These are phyloP conservation scores for Cladophialophora immunda DNA, from an alignment of 2,329 filamentous ascomycete genomes.

Conservation along the genomic window DNA sequence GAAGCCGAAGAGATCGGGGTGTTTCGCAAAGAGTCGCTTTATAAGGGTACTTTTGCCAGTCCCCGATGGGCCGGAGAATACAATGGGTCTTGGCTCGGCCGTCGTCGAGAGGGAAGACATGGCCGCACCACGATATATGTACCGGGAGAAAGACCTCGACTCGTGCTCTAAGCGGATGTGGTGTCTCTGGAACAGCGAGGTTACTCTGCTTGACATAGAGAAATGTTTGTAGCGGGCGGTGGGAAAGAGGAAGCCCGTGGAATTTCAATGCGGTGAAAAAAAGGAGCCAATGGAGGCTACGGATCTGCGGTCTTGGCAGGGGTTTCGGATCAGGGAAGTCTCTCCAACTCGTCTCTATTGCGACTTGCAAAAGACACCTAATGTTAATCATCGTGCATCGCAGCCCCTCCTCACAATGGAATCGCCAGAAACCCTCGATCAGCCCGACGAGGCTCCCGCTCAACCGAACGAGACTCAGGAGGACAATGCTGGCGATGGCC, in stretches of 20 bases:
- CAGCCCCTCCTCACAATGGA: slow-evolving; percentile 17
- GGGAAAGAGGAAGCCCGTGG: not conserved
- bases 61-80: slow-evolving; percentile 53
- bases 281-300: slow-evolving; percentile 10
- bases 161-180: not conserved
- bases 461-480: slow-evolving; percentile 7
- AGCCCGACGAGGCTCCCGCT: slow-evolving; percentile 2
- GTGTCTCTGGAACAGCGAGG: not conserved
- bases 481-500: slow-evolving; percentile 3
- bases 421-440: not conserved
- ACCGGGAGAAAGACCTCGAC: not conserved
- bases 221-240: not conserved
- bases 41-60: slow-evolving; percentile 55
- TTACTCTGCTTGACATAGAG: slow-evolving; percentile 3
- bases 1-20: slow-evolving; percentile 54
- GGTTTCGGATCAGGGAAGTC: not conserved
- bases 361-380: slow-evolving; percentile 27
- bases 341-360: slow-evolving; percentile 26
- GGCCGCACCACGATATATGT: not conserved
- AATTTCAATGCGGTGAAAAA: slow-evolving; percentile 1
- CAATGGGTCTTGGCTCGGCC: slow-evolving; percentile 46
- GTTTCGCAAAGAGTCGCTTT: slow-evolving; percentile 52
- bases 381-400: slow-evolving; percentile 1
- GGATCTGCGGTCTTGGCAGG: slow-evolving; percentile 29
- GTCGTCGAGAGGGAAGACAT: slow-evolving; percentile 32